phyloP scores from a whole-genome alignment of 75 land plant species.

The Isoetes taiwanensis region DNA sequence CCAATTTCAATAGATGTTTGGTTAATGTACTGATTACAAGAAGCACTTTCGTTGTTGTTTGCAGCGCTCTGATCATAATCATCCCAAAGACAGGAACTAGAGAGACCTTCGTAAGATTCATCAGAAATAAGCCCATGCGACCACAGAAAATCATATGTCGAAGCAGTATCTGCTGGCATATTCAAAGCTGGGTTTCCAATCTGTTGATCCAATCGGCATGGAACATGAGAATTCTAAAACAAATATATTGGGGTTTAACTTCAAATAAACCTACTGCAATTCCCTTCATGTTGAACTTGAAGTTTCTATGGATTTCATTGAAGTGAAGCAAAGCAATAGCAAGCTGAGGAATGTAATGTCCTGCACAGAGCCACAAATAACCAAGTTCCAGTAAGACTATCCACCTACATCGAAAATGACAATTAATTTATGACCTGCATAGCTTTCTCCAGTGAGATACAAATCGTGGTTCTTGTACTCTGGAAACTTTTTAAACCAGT shows the following conservation, averaged over 20 bases:
- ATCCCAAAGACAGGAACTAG: conserved; percentile 36
- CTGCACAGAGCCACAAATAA: too few relatives aligned
- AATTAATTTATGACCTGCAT: conserved; percentile 74
- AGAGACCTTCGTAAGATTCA: conserved; percentile 6
- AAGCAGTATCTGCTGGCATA: conserved; percentile 10
- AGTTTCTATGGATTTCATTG: conserved; percentile 5
- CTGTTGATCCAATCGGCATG: too few relatives aligned
- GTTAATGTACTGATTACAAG: conserved; percentile 13
- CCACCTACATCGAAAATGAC: too few relatives aligned
- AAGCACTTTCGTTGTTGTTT: conserved; percentile 18
- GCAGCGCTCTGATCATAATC: conserved; percentile 41
- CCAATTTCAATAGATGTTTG: conserved; percentile 12
- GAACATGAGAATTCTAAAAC: too few relatives aligned
- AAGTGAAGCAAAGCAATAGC: conserved; percentile 19
- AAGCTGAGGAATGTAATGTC: conserved; percentile 60
- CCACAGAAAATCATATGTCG: conserved; percentile 18
- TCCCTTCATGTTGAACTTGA: conserved; percentile 39
- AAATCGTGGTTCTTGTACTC: conserved; percentile 44
- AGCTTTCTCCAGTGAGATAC: conserved; percentile 70
- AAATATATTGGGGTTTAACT: too few relatives aligned
- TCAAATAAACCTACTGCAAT: conserved; percentile 34
- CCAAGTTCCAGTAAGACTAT: too few relatives aligned
- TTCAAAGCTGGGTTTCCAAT: conserved; percentile 23
- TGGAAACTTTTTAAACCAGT: conserved; percentile 60
- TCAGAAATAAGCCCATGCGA: conserved; percentile 30